Evolutionary conservation across 2,329 filamentous ascomycete species (phyloP), one percentile per base, ranked within the genome.

Genomic region (Ophiostoma himal-ulmi): DNA sequence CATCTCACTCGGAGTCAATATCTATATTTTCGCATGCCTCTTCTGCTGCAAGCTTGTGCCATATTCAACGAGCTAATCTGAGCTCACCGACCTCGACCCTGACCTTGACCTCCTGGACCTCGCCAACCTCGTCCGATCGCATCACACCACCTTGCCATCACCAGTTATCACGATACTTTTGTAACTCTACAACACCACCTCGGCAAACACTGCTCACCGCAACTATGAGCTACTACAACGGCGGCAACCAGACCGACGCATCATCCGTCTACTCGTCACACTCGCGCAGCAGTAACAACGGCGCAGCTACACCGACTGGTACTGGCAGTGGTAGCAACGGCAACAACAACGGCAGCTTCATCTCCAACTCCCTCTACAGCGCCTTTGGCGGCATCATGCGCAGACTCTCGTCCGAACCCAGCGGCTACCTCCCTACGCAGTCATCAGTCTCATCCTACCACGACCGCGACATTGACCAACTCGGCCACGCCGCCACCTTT

Each of bases 301-400:
- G 74, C 34, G 67, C 54, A 1, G 22, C 57, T 11, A 62, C 57
- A 14, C 54, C 54, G 54, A 60, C 54, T n/a, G 44, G 22, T 22
- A 30, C 20, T 54, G 20, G 36, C 76, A 74, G 65, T 77, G 74
- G 75, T 78, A 11, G 73, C 76, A 48, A 14, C 22, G 22, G 13
- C 65, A 67, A 14, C 65, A 30, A 8, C 65, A 30, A 48, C 41
- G 72, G 74, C 37, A 66, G 74, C 66, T 76, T 76, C 67, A 75
- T 79, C 36, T 72, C 78, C 22, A 76, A 74, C 26, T 78, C 78
- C 36, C 74, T 80, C 44, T 79, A 79, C 66, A 77, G 74, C 73
- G 83, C 85, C 78, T 84, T 83, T 75, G 87, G 87, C 44, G 89
- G 89, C 22, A 82, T 93, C 68, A 86, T 92, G 73, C 86, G 90